Percentiles rank a stretch among this genome's conserved stretches.
phyloP scores from a whole-genome alignment of 2,329 filamentous ascomycete species.

The Alternaria infectoria region DNA sequence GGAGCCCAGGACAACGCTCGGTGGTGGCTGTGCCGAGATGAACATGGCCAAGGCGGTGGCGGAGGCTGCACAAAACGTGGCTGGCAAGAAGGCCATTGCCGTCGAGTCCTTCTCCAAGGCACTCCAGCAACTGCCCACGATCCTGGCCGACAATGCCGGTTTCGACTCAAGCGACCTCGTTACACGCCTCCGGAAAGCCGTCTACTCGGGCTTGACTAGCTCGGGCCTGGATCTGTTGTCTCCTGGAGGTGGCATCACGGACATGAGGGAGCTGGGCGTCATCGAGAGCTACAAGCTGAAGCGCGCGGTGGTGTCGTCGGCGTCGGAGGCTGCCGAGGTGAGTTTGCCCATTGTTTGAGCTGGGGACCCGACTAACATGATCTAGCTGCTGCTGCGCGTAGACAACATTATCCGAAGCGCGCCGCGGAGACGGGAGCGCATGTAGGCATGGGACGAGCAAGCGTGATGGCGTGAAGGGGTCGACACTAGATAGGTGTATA shows the following conservation, averaged over 20 bases:
- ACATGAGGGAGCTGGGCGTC: conserved; percentile 95
- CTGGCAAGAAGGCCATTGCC: conserved; percentile 95
- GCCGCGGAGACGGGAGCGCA: conserved; percentile 79
- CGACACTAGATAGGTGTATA: conserved; percentile 38
- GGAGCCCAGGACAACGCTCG: conserved; percentile 91
- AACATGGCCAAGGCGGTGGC: conserved; percentile 98
- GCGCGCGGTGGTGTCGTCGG: conserved; percentile 94
- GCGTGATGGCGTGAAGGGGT: conserved; percentile 22
- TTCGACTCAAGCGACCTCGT: conserved; percentile 95
- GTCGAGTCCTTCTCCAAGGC: conserved; percentile 89
- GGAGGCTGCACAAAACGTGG: conserved; percentile 87
- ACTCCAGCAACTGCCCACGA: conserved; percentile 91
- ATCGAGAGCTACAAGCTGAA: conserved; percentile 99
- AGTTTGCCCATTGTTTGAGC: conserved; percentile 43
- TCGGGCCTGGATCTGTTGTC: conserved; percentile 89
- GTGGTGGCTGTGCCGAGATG: conserved; percentile 97
- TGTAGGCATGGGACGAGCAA: conserved; percentile 55
- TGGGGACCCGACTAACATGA: conserved; percentile 35
- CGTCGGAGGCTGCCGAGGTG: conserved; percentile 95
- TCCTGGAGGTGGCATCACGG: conserved; percentile 88
- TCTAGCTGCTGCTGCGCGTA: conserved; percentile 83
- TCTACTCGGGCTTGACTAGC: conserved; percentile 92
- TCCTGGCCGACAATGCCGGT: conserved; percentile 95
- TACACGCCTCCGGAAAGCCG: conserved; percentile 86
- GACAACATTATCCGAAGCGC: conserved; percentile 98